Percentiles rank a stretch among this genome's conserved stretches.
These are phyloP conservation scores for Arthroderma sp. DNA, from an alignment of 2,329 filamentous ascomycete genomes.

Conservation along the genomic window DNA sequence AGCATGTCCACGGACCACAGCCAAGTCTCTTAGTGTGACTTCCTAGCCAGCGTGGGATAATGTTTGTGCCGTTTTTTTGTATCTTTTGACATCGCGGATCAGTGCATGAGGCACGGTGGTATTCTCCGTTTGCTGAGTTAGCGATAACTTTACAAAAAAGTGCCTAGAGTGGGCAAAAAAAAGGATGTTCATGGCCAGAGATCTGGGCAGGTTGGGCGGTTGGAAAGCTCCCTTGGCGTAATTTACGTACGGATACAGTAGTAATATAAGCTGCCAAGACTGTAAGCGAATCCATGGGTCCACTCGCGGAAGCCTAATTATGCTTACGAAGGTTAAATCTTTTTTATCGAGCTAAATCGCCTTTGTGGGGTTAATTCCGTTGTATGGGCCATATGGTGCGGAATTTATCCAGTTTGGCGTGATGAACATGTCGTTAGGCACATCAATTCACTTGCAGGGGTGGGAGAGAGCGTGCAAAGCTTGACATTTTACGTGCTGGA, in stretches of 20 bases:
- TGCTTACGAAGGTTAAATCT: slow-evolving; percentile 6
- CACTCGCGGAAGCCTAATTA: slow-evolving; percentile 5
- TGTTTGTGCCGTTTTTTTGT: background rate
- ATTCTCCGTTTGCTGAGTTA: background rate
- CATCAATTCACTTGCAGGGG: no score
- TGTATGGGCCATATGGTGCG: background rate
- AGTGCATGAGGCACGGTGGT: slow-evolving; percentile 1
- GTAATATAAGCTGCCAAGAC: slow-evolving; percentile 2
- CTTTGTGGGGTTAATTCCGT: background rate
- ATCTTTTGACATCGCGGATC: background rate
- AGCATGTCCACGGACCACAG: slow-evolving; percentile 7
- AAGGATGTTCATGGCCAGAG: background rate
- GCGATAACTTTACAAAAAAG: background rate
- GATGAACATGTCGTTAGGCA: background rate
- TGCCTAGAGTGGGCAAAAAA: background rate
- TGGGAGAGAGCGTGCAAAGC: no score
- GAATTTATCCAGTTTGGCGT: background rate
- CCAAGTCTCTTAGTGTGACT: slow-evolving; percentile 5
- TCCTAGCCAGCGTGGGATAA: background rate
- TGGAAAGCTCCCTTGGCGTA: background rate
- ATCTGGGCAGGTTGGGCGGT: background rate
- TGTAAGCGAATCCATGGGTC: slow-evolving; percentile 3
- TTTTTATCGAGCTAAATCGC: background rate
- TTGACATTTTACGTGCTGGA: no score
- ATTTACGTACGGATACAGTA: background rate